Conservation (phyloP, 371 early-diverging fungal species). For the Rhizopus stolonifer region DNA sequence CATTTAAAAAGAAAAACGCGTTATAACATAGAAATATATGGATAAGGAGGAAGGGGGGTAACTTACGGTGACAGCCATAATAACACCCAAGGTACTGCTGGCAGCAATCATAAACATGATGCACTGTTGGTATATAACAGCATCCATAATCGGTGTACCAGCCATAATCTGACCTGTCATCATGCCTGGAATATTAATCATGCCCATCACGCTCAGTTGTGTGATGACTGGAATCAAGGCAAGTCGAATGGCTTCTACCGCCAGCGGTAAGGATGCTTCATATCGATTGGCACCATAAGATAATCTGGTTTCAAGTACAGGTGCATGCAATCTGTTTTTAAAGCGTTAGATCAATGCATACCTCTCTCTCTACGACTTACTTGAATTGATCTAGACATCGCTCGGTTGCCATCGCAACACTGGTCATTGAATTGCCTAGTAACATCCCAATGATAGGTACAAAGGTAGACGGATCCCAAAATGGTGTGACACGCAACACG, state of each 20-base stretch:
- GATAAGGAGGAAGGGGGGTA: too few species aligned
- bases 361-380: conserved; percentile 10
- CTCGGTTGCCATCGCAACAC: conserved; percentile 75
- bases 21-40: too few species aligned
- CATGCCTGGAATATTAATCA: conserved; percentile 89
- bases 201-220: conserved; percentile 80
- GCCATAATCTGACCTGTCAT: conserved; percentile 91
- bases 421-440: conserved; percentile 83
- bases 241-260: conserved; percentile 68
- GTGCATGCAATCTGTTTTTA: conserved; percentile 54
- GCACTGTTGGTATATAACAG: conserved; percentile 80
- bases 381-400: conserved; percentile 62
- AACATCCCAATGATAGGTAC: conserved; percentile 89
- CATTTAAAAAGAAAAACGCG: conserved; percentile 5
- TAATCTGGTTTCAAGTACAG: conserved; percentile 71
- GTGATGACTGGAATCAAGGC: conserved; percentile 83
- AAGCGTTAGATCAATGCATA: background rate
- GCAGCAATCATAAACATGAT: conserved; percentile 85
- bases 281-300: conserved; percentile 81
- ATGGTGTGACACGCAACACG: conserved; percentile 72
- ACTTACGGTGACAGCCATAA: conserved; percentile 61
- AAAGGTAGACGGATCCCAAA: conserved; percentile 74
- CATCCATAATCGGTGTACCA: conserved; percentile 76
- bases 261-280: conserved; percentile 80
- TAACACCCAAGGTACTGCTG: conserved; percentile 63